A percentile compares a stretch with the other conserved stretches of the same genome.
Conservation (phyloP, 2,329 filamentous ascomycete species). For the Diaporthe ilicicola region DNA sequence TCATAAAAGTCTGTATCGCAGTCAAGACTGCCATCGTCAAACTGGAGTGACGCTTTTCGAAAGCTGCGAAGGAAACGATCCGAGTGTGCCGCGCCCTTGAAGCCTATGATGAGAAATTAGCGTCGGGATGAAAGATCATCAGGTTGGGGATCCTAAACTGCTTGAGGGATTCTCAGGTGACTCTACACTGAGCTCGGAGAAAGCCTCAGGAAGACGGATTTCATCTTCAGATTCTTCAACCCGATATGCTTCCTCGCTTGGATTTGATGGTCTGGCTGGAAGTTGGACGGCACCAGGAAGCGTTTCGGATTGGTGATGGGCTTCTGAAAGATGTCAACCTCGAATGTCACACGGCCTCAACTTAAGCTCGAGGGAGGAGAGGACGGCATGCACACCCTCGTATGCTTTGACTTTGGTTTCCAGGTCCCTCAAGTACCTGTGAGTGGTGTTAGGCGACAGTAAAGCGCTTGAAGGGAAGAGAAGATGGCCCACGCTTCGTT, state of each 20-base stretch:
- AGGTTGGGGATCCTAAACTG: conserved; percentile 17
- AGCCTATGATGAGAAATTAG: conserved; percentile 35
- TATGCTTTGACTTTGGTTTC: conserved; percentile 44
- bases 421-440: conserved; percentile 45
- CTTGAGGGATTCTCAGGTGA: conserved; percentile 33
- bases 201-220: conserved; percentile 44
- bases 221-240: conserved; percentile 42
- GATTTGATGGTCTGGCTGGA: background rate
- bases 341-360: background rate
- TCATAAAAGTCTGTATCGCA: conserved; percentile 45
- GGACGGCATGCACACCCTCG: conserved; percentile 37
- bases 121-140: background rate
- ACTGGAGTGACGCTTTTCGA: conserved; percentile 45
- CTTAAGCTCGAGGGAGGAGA: background rate
- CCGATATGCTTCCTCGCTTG: background rate
- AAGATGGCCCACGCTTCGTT: conserved; percentile 43
- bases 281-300: background rate
- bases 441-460: background rate
- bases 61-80: conserved; percentile 50
- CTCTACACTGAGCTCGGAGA: conserved; percentile 46
- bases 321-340: background rate
- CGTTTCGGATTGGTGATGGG: conserved; percentile 1
- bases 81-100: conserved; percentile 48
- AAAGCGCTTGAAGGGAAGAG: background rate
- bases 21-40: conserved; percentile 45